Evolutionary conservation across 1,284 basidiomycete species (phyloP).

Genomic region (Pascua sp.): DNA sequence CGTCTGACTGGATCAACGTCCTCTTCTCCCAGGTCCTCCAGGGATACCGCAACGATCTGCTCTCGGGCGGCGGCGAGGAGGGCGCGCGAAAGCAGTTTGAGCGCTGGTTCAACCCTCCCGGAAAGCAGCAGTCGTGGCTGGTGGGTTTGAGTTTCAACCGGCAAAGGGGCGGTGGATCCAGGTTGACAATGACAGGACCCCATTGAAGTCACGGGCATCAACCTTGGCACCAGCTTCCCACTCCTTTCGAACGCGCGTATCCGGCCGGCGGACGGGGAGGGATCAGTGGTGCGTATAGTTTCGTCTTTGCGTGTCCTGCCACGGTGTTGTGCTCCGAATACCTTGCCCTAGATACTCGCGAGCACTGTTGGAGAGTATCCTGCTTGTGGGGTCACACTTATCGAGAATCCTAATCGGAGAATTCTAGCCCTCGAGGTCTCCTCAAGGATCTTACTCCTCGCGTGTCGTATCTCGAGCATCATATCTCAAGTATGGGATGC

Average conservation of each 20-base stretch:
- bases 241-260: slow-evolving; percentile 55
- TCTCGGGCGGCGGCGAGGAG: slow-evolving; percentile 49
- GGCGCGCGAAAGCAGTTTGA: slow-evolving; percentile 48
- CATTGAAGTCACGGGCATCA: slow-evolving; percentile 56
- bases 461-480: too few species aligned
- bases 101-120: slow-evolving; percentile 48
- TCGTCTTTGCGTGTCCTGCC: too few species aligned
- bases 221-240: slow-evolving; percentile 55
- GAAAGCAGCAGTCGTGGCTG: slow-evolving; percentile 39
- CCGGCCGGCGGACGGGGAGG: slow-evolving; percentile 55
- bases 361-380: too few species aligned
- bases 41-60: slow-evolving; percentile 48
- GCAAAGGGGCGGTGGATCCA: too few species aligned
- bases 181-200: slow-evolving; percentile 43
- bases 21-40: slow-evolving; percentile 54
- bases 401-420: too few species aligned
- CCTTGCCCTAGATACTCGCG: too few species aligned
- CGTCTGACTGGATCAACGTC: slow-evolving; percentile 58
- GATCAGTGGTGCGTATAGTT: slow-evolving; percentile 49
- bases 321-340: not conserved
- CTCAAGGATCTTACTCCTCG: too few species aligned
- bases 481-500: too few species aligned
- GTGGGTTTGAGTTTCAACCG: slow-evolving; percentile 20
- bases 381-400: too few species aligned
- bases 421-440: too few species aligned